These are phyloP conservation scores for Xerocomellus chrysenteron DNA, from an alignment of 768 basidiomycete species.

Conservation along the genomic window DNA sequence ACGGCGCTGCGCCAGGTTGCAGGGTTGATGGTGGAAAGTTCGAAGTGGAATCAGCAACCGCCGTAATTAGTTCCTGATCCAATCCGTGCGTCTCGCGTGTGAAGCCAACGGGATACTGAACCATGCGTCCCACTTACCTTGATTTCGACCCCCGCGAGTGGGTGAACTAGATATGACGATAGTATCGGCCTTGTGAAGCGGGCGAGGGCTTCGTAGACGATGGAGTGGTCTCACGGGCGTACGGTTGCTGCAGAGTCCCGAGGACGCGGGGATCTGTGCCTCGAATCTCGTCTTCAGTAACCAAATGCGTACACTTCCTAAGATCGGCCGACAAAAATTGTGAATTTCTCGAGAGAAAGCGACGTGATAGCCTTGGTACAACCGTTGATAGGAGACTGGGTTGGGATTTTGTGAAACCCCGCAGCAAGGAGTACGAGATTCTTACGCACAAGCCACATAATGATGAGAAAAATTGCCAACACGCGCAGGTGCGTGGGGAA, in stretches of 20 bases:
- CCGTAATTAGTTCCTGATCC: background rate
- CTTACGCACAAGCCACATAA: background rate
- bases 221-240: background rate
- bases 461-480: background rate
- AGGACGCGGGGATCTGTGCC: background rate
- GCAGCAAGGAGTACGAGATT: background rate
- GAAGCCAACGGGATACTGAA: background rate
- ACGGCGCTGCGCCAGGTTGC: background rate
- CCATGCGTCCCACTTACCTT: background rate
- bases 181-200: background rate
- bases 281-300: background rate
- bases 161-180: background rate
- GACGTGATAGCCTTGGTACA: background rate
- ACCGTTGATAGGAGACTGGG: background rate
- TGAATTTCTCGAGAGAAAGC: background rate
- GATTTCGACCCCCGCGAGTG: background rate
- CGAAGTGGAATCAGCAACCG: conserved; percentile 1
- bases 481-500: background rate
- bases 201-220: background rate
- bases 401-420: background rate
- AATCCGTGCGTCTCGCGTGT: background rate
- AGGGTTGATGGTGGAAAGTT: background rate
- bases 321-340: background rate
- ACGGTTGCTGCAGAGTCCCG: no score
- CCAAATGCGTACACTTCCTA: background rate